Conservation (phyloP, 495 filamentous ascomycete genomes). For the Daldinia decipiens region DNA sequence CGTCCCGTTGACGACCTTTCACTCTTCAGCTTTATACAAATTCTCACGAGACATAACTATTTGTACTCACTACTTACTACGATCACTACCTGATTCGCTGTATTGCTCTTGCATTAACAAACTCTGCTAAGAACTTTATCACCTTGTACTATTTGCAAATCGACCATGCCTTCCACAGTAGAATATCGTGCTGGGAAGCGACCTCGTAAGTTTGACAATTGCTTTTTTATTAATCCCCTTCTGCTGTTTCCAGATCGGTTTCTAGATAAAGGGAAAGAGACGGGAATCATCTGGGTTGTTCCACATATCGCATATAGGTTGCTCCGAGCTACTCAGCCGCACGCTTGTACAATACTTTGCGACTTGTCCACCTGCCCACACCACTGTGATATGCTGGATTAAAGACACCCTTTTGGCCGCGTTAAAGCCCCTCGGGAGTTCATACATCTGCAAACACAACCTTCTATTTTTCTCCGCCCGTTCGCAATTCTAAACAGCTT, state of each 20-base stretch:
- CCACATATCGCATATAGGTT: slow-evolving; percentile 29
- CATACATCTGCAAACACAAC: not conserved
- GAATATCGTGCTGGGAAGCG: slow-evolving; percentile 47
- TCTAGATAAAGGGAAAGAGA: not conserved
- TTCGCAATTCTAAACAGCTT: not conserved
- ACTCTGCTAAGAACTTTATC: slow-evolving; percentile 14
- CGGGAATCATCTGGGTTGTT: not conserved
- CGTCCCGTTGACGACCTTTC: not conserved
- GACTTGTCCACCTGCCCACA: slow-evolving; percentile 5
- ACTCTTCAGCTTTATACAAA: not conserved
- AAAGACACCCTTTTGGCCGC: slow-evolving; percentile 5
- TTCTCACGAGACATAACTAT: not conserved
- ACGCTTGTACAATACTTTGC: slow-evolving; percentile 8
- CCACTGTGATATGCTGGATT: slow-evolving; percentile 5
- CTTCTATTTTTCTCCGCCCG: not conserved
- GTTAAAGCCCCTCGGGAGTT: not conserved
- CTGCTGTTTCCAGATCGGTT: no score
- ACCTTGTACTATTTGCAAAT: not conserved
- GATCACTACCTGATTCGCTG: not conserved
- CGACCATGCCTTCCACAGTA: slow-evolving; percentile 36
- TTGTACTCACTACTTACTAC: slow-evolving; percentile 7
- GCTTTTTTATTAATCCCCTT: not conserved
- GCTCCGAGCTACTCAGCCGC: slow-evolving; percentile 35
- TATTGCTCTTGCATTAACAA: slow-evolving; percentile 4
- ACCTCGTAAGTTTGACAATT: slow-evolving; percentile 46